A percentile compares a stretch with the other conserved stretches of the same genome.
Conservation (phyloP, 139 green algal species). For the Picochlorum sp. region DNA sequence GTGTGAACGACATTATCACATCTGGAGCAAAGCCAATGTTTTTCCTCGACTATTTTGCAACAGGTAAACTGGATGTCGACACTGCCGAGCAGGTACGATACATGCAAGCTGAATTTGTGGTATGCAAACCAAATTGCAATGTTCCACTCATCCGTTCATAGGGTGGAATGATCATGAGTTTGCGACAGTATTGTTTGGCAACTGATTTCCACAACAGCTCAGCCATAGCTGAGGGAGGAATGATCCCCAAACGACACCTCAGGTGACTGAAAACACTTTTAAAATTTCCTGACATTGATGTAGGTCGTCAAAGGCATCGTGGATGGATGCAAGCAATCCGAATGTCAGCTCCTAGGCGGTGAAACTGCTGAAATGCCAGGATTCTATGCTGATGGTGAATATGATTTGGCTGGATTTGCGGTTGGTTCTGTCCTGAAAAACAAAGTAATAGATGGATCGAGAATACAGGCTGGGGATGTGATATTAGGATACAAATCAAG, state of each 20-base stretch:
- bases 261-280: neutral
- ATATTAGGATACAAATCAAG: conserved; percentile 73
- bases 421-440: conserved; percentile 93
- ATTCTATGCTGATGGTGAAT: conserved; percentile 95
- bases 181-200: neutral
- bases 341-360: conserved; percentile 84
- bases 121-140: conserved; percentile 13
- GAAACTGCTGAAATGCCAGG: conserved; percentile 98
- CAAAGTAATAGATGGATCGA: conserved; percentile 79
- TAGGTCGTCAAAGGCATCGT: conserved; percentile 96
- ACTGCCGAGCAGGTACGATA: conserved; percentile 67
- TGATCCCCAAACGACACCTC: conserved; percentile 32
- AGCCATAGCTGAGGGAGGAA: conserved; percentile 18
- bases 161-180: conserved; percentile 1
- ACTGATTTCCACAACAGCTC: conserved; percentile 22
- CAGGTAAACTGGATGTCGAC: conserved; percentile 86
- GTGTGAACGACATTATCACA: conserved; percentile 95
- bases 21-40: conserved; percentile 91
- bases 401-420: conserved; percentile 96
- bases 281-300: neutral
- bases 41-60: conserved; percentile 98
- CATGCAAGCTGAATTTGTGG: neutral
- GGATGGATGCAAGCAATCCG: conserved; percentile 82
- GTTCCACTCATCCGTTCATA: conserved; percentile 4
- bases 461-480: conserved; percentile 72